Evolutionary conservation across 2,329 filamentous ascomycete species (phyloP).

Genomic region (Parasarocladium wereldwijsianum): DNA sequence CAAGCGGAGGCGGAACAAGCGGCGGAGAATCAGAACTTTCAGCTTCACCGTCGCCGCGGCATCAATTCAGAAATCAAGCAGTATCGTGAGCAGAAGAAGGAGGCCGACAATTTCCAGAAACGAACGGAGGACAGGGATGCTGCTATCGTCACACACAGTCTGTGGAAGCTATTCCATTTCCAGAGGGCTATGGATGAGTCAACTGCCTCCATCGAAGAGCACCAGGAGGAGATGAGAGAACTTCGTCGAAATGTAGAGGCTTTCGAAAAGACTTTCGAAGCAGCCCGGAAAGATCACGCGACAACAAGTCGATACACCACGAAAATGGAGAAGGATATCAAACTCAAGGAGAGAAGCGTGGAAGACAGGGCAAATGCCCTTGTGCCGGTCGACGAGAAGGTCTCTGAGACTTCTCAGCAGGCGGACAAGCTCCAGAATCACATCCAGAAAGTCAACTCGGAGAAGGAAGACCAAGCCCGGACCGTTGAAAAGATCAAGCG

Average conservation of each 20-base stretch:
- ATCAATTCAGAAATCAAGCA: conserved; percentile 98
- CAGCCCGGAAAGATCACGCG: conserved; percentile 70
- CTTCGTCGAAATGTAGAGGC: conserved; percentile 76
- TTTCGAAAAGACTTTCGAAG: conserved; percentile 66
- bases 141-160: conserved; percentile 79
- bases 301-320: conserved; percentile 61
- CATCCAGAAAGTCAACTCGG: conserved; percentile 57
- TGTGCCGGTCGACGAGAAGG: conserved; percentile 84
- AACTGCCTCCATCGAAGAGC: conserved; percentile 75
- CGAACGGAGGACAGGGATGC: conserved; percentile 85
- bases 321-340: conserved; percentile 76
- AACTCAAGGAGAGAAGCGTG: conserved; percentile 70
- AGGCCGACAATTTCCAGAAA: conserved; percentile 83
- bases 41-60: conserved; percentile 74
- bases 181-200: conserved; percentile 89
- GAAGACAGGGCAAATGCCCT: conserved; percentile 76
- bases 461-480: conserved; percentile 56
- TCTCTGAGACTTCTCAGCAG: conserved; percentile 61
- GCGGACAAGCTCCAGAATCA: conserved; percentile 53
- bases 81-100: conserved; percentile 91
- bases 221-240: conserved; percentile 90
- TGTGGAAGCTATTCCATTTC: conserved; percentile 96
- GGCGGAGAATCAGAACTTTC: conserved; percentile 74
- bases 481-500: conserved; percentile 63
- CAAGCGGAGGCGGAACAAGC: conserved; percentile 77